Percentiles rank a stretch among this genome's conserved stretches.
These are phyloP conservation scores for Pichia deserticola DNA, from an alignment of 805 yeast genomes.

Conservation along the genomic window DNA sequence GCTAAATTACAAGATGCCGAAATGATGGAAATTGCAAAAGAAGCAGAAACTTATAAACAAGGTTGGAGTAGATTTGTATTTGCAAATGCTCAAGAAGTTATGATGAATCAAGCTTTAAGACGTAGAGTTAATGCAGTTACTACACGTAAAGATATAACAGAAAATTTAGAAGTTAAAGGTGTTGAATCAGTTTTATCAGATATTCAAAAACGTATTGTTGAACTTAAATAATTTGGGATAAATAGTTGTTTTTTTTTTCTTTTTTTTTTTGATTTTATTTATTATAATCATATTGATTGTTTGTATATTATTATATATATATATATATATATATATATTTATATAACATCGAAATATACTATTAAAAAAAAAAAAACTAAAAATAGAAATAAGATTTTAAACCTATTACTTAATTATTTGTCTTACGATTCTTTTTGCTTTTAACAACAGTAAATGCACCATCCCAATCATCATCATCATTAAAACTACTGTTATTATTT, in stretches of 20 bases:
- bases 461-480: slow-evolving; percentile 43
- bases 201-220: slow-evolving; percentile 11
- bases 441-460: slow-evolving; percentile 40
- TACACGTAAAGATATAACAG: slow-evolving; percentile 30
- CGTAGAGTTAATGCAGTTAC: slow-evolving; percentile 54
- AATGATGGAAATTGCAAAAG: slow-evolving; percentile 63
- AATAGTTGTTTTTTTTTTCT: no score
- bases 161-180: slow-evolving; percentile 27
- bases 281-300: no score
- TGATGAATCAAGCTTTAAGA: slow-evolving; percentile 85
- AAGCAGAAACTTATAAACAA: slow-evolving; percentile 63
- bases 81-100: slow-evolving; percentile 78
- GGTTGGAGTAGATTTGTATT: slow-evolving; percentile 67
- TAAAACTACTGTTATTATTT: slow-evolving; percentile 11
- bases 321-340: neutral
- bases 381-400: no score
- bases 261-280: no score
- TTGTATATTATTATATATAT: no score
- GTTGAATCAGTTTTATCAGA: slow-evolving; percentile 16
- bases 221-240: slow-evolving; percentile 1
- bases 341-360: neutral
- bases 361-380: no score
- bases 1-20: slow-evolving; percentile 76
- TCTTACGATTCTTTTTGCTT: neutral
- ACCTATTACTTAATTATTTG: no score